These are phyloP conservation scores for Pythium aquatile DNA, from an alignment of 352 stramenopile genomes.

Conservation along the genomic window DNA sequence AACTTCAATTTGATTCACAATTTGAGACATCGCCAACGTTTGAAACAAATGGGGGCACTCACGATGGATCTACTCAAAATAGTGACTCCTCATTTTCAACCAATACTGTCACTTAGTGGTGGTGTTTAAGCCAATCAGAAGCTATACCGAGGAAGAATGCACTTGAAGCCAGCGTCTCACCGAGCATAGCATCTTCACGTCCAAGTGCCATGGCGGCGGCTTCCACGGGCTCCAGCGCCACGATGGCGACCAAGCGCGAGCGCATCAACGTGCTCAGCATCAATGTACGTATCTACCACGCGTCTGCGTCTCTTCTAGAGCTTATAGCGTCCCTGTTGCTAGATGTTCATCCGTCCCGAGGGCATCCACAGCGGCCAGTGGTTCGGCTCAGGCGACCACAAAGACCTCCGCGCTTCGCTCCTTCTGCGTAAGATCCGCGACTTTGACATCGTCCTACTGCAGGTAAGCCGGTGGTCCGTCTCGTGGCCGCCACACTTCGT, in stretches of 20 bases:
- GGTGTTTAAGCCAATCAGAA: neutral
- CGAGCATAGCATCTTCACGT: neutral
- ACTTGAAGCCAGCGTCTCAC: neutral
- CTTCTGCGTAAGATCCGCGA: slow-evolving; percentile 69
- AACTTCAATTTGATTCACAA: slow-evolving; percentile 7
- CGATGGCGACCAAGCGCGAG: slow-evolving; percentile 33
- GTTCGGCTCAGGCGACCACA: slow-evolving; percentile 70
- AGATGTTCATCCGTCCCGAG: slow-evolving; percentile 78
- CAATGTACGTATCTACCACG: slow-evolving; percentile 36
- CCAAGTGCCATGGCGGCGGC: neutral
- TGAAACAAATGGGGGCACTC: neutral
- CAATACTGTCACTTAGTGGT: neutral
- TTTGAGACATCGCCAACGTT: neutral
- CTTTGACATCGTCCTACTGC: slow-evolving; percentile 73
- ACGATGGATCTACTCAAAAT: too few relatives aligned
- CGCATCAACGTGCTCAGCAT: slow-evolving; percentile 68
- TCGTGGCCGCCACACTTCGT: too few relatives aligned
- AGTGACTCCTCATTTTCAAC: neutral
- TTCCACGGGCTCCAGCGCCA: slow-evolving; percentile 1
- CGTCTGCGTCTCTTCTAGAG: neutral
- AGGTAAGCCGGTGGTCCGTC: slow-evolving; percentile 23
- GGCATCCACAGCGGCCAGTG: slow-evolving; percentile 75
- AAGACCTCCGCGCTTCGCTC: slow-evolving; percentile 64
- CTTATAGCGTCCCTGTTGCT: neutral
- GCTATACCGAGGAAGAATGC: neutral